Base-by-base conservation (phyloP, 2,329 filamentous ascomycete species). In the Fusarium sarcochroum region DNA sequence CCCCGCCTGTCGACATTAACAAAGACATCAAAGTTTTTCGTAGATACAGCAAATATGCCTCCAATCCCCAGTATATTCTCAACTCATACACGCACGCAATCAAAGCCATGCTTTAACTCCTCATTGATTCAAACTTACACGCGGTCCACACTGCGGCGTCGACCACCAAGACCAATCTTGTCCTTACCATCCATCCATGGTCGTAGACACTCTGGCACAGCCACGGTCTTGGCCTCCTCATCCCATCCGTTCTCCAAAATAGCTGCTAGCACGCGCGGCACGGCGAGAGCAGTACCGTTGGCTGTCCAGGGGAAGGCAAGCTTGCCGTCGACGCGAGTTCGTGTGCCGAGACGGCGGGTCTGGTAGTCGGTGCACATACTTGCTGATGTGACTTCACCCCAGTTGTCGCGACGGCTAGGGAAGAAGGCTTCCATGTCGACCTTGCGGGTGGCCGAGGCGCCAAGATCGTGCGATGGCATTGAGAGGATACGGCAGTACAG, bases 311-410 rank as follows among this genome's bases (percentile, higher is more conserved):
- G 93, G 78, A 93, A 98, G 3, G 85, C 84, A 40, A 91, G 80
- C 75, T 86, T 88, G 30, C 76, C 78, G n/a, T 81, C 80, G 14
- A 85, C 66, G 66, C 90, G 89, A 45, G 93, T 83, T 40, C 91
- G 87, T 15, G 96, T 98, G 27, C 89, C 90, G 35, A 99, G 83
- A 17, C 96, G 87, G 27, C 96, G 86, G 25, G 88, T 91, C 83
- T 99, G 96, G 80, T 98, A 99, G 79, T 99, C 96, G 2, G 93
- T 96, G 80, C 96, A 99, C 72, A 95, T 90, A 67, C 93, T 97
- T 1, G 93, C 90, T 42, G 91, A 95, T 0, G 94, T 97, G 52
- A 99, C 90, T 80, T 99, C 96, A 46, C 96, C 96, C 92, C 94
- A 99, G 30, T 74, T 86, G 25, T 85, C 83, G 50, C 82, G 84